phyloP scores from a whole-genome alignment of 2,329 filamentous ascomycete species.

The Pseudopithomyces maydicus region DNA sequence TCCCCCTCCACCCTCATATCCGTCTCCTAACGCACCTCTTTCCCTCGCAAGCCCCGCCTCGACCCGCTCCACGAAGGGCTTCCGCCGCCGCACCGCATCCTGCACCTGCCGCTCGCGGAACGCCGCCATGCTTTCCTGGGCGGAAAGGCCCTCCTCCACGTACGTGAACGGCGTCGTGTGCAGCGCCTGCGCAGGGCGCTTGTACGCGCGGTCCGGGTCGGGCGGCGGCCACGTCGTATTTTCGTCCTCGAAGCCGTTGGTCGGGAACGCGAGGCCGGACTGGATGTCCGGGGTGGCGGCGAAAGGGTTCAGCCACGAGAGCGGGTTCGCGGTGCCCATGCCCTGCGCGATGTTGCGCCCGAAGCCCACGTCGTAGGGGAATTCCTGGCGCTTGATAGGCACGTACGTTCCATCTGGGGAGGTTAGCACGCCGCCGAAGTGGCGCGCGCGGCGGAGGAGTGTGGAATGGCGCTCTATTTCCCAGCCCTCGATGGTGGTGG shows the following conservation, averaged over 20 bases:
- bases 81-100: conserved; percentile 52
- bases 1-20: conserved; percentile 26
- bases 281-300: conserved; percentile 55
- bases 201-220: conserved; percentile 52
- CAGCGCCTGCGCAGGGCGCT: conserved; percentile 9
- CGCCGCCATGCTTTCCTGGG: conserved; percentile 54
- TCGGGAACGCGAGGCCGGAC: conserved; percentile 66
- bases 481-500: conserved; percentile 82
- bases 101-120: conserved; percentile 60
- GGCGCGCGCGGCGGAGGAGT: conserved; percentile 50
- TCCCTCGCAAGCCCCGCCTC: conserved; percentile 25
- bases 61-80: conserved; percentile 50
- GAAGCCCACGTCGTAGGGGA: conserved; percentile 80
- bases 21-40: conserved; percentile 3
- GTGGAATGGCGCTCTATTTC: conserved; percentile 58
- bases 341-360: conserved; percentile 75
- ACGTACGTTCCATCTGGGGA: conserved; percentile 61
- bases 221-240: conserved; percentile 54
- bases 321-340: conserved; percentile 71
- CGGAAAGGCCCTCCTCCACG: conserved; percentile 41
- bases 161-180: conserved; percentile 45
- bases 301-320: conserved; percentile 74
- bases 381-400: conserved; percentile 69
- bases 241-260: conserved; percentile 73
- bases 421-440: conserved; percentile 61